These are phyloP conservation scores for Ceratocystiopsis minuta DNA, from an alignment of 2,329 filamentous ascomycete species.

Conservation along the genomic window DNA sequence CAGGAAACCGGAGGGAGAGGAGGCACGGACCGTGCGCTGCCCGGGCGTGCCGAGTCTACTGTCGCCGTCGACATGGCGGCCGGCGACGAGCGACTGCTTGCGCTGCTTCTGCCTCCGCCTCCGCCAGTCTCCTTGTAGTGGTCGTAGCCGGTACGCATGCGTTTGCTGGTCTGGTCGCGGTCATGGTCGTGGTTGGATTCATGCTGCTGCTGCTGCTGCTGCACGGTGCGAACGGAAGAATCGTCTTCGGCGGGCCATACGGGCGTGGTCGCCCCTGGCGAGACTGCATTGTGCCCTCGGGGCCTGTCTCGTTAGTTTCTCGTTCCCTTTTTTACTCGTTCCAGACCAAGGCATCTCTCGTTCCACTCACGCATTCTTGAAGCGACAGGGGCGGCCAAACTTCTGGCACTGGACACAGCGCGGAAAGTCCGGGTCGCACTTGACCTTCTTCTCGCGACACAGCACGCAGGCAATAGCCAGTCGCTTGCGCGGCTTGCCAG, in stretches of 20 bases:
- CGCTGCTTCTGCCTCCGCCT: neutral
- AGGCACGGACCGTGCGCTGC: too few relatives aligned
- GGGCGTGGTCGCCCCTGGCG: too few relatives aligned
- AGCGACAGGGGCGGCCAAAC: conserved; percentile 69
- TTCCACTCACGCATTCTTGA: conserved; percentile 61
- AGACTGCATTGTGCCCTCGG: too few relatives aligned
- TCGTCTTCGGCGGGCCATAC: too few relatives aligned
- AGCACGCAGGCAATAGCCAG: conserved; percentile 85
- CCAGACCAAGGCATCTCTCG: too few relatives aligned
- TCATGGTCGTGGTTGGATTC: conserved; percentile 3
- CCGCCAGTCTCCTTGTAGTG: conserved; percentile 20
- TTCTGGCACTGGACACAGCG: conserved; percentile 87
- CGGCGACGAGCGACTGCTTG: conserved; percentile 12
- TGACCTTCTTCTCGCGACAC: conserved; percentile 94
- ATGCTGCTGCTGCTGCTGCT: too few relatives aligned
- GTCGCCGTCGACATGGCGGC: conserved; percentile 11
- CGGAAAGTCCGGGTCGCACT: conserved; percentile 75
- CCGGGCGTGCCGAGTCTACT: neutral
- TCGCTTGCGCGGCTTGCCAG: conserved; percentile 79
- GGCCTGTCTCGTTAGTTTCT: too few relatives aligned
- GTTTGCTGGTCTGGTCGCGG: conserved; percentile 23
- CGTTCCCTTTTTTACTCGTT: too few relatives aligned
- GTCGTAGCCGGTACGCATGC: conserved; percentile 29
- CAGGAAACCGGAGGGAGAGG: too few relatives aligned
- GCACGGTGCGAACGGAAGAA: too few relatives aligned